Evolutionary conservation across 1,284 basidiomycete species (phyloP), one percentile per base, ranked within the genome.

Genomic region (Microbotryomycetes sp.): DNA sequence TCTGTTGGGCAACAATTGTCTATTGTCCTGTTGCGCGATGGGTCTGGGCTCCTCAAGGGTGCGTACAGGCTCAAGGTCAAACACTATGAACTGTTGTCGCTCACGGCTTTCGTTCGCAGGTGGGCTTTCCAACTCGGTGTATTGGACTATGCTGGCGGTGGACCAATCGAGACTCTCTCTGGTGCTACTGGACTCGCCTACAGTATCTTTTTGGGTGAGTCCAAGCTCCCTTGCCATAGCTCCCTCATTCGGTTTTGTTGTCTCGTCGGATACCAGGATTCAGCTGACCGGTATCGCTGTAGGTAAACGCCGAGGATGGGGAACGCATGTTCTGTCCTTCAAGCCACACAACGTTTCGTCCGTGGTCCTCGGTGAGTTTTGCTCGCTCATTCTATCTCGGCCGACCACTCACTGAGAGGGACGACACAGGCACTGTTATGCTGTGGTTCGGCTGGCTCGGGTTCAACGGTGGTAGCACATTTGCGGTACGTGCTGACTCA

Each of bases 1-100:
- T 96, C 75, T 74, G 84, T 65, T 96, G 91, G 91, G 80, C 56
- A 28, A 71, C 69, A 4, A 56, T 65, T n/a, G 70, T 70, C 16
- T 72, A 71, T 56, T 63, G 62, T 45, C 69, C 68, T 3, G 53
- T 71, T 21, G 66, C 61, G 13, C 66, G 65, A 48, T 72, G 68
- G 69, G 58, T 68, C 5, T 72, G 70, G 70, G 41, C 51, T 27
- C 29, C 56, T 35, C 54, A 56, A 18, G 60, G 60, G 49, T 59
- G 51, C 47, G 47, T 50, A n/a, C 55, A 27, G 30, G 56, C 56
- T 49, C 59, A 61, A 9, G 15, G 13, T 31, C 27, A 24, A 46
- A 41, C n/a, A n/a, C n/a, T n/a, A 13, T 54, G 27, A 30, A 23
- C n/a, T 54, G 7, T 9, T n/a, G 13, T 31, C 27, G 23, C 41